Conservation (phyloP, 2,329 filamentous ascomycete genomes). For the Mollisia scopiformis region DNA sequence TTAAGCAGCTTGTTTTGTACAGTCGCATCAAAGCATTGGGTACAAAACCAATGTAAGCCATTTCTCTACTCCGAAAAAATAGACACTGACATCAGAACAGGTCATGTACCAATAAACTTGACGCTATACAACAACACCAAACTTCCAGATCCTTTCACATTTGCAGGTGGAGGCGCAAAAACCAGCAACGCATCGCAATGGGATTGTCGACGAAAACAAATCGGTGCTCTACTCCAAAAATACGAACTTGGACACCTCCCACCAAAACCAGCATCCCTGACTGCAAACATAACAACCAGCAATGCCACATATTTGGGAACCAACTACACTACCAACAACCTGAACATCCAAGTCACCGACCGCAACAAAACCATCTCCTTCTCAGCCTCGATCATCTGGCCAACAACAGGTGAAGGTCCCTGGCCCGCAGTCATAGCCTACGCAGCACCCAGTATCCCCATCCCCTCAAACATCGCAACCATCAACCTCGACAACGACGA, state of each 20-base stretch:
- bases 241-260: slow-evolving; percentile 54
- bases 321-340: slow-evolving; percentile 46
- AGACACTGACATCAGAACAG: not conserved
- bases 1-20: not conserved
- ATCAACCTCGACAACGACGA: slow-evolving; percentile 46
- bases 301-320: no score
- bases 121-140: slow-evolving; percentile 2
- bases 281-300: slow-evolving; percentile 34
- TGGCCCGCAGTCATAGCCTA: not conserved
- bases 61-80: not conserved
- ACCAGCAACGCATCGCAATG: slow-evolving; percentile 43
- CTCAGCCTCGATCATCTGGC: not conserved
- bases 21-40: not conserved
- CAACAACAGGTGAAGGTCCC: not conserved
- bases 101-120: not conserved
- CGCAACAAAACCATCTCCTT: not conserved
- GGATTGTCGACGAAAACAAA: slow-evolving; percentile 51
- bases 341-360: slow-evolving; percentile 54
- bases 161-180: slow-evolving; percentile 43
- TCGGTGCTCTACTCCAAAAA: slow-evolving; percentile 50
- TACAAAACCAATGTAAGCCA: not conserved
- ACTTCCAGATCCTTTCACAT: slow-evolving; percentile 15
- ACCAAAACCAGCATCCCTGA: slow-evolving; percentile 46
- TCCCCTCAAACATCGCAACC: not conserved
- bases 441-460: not conserved